Evolutionary conservation across 1,284 basidiomycete species (phyloP), one percentile per base, ranked within the genome.

Genomic region (Naganishia sp.): DNA sequence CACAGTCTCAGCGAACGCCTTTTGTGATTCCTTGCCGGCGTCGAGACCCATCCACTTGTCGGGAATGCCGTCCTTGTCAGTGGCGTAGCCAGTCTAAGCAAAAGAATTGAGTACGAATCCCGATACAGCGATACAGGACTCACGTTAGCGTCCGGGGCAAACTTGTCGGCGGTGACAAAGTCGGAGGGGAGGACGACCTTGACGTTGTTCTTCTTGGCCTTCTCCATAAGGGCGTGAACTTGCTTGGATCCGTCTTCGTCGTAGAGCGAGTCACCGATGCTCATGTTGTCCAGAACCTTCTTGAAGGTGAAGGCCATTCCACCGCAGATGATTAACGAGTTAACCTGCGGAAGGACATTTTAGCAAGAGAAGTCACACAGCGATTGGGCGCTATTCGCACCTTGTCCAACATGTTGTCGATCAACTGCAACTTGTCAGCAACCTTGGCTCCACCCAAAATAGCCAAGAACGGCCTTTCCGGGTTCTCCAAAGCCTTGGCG

Each of bases 221-320:
- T 97, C 79, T 91, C 90, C 67, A 97, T 84, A 66, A 99, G 86
- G 23, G 80, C 84, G 45, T 83, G 82, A 55, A 98, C 95, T 81
- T 97, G 94, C 79, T 91, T 85, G 56, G 93, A 86, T 50, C 96
- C 96, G 65, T 90, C 86, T 75, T 86, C 84, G 81, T 99, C 95
- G 75, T 94, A 99, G 69, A 99, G 88, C 28, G 96, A 99, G 71
- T 89, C 86, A 70, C 95, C 95, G 74, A 99, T 99, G 89, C 87
- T 75, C 67, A 95, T 85, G 71, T 86, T 85, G 70, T 97, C 85
- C 63, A 97, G 84, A 7, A 88, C 90, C 85, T 98, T 99, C 83
- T 96, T 95, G 86, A 99, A 99, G 69, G 95, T 99, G 83, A 97
- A 99, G 55, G 93, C 92, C 95, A 99, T 99, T 55, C 95, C 95